Base-by-base conservation (phyloP, 179 eudicot genomes). In the Silene coronaria region DNA sequence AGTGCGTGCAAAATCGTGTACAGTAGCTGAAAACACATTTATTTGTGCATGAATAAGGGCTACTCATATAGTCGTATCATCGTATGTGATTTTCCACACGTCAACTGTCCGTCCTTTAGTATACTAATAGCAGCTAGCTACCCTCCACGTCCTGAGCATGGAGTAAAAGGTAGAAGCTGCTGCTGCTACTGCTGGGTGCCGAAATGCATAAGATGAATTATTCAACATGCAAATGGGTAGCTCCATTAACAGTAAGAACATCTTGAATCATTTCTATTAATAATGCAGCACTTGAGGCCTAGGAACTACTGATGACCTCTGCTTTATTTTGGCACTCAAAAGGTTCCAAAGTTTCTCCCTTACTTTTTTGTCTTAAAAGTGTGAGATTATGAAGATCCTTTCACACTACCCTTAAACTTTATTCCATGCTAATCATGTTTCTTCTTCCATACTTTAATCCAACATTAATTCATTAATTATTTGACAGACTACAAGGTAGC, bases 281-380 rank as follows among this genome's bases (percentile, higher is more conserved):
- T 55, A 58, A 72, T 59, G 73, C 23, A 26, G 28, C 26, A 63
- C 28, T 61, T 72, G 36, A 75, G 46, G 32, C 61, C 21, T 36
- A 70, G 14, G 27, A 71, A 72, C 69, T 75, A 76, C 72, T 42
- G 48, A 11, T 34, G 38, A 75, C 78, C 80, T 59, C 34, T 79
- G 75, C 74, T 82, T 78, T 82, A 73, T 42, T 21, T 67, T 67
- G 8, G 70, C 45, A 69, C 23, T 8, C 51, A 45, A 10, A 70
- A 61, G 76, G 71, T 75, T 65, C 79, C 75, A 70, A 78, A 62
- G 59, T 36, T 63, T 36, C 34, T 51, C 34, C 22, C 70, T 66
- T 70, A 53, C 10, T n/a, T n/a, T n/a, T n/a, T n/a, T n/a, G n/a
- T n/a, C n/a, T n/a, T n/a, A 22, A 55, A 72, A 30, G 34, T 30